These are phyloP conservation scores for Hericium erinaceus DNA, from an alignment of 768 basidiomycete genomes.

Conservation along the genomic window DNA sequence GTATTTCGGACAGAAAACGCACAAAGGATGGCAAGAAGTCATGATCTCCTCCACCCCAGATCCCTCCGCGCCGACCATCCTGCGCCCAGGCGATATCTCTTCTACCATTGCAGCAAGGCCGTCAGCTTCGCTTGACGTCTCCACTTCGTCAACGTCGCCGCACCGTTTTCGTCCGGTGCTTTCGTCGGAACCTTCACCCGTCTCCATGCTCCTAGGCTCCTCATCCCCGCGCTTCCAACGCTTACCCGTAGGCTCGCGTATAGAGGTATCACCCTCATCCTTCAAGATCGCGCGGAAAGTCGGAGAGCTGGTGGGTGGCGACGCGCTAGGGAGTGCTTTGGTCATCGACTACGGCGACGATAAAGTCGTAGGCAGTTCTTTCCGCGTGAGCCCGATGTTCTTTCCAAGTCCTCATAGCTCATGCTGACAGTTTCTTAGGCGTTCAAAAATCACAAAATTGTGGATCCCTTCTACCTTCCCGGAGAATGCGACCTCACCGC, in stretches of 20 bases:
- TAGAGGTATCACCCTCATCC: slow-evolving; percentile 74
- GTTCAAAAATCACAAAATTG: slow-evolving; percentile 80
- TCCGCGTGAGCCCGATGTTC: slow-evolving; percentile 56
- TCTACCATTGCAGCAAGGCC: neutral
- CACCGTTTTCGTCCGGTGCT: slow-evolving; percentile 54
- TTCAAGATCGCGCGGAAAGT: slow-evolving; percentile 62
- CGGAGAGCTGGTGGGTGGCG: slow-evolving; percentile 46
- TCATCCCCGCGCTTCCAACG: slow-evolving; percentile 63
- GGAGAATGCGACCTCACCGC: slow-evolving; percentile 89
- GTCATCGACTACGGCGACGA: slow-evolving; percentile 87
- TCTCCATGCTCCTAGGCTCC: slow-evolving; percentile 45
- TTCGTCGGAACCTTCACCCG: slow-evolving; percentile 45
- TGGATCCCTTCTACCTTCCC: slow-evolving; percentile 75
- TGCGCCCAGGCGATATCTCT: slow-evolving; percentile 10
- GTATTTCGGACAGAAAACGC: slow-evolving; percentile 46
- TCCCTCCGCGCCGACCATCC: slow-evolving; percentile 24
- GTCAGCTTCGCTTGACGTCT: neutral
- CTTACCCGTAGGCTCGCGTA: slow-evolving; percentile 57
- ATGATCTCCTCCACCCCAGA: slow-evolving; percentile 47
- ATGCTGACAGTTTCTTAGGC: slow-evolving; percentile 41
- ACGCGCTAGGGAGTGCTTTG: slow-evolving; percentile 42
- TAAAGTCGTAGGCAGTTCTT: slow-evolving; percentile 58
- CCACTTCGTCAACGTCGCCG: slow-evolving; percentile 6
- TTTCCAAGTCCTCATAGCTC: neutral
- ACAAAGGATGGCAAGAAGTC: slow-evolving; percentile 80